These are phyloP conservation scores for Saccharomycopsis schoenii DNA, from an alignment of 805 yeast species.

Conservation along the genomic window DNA sequence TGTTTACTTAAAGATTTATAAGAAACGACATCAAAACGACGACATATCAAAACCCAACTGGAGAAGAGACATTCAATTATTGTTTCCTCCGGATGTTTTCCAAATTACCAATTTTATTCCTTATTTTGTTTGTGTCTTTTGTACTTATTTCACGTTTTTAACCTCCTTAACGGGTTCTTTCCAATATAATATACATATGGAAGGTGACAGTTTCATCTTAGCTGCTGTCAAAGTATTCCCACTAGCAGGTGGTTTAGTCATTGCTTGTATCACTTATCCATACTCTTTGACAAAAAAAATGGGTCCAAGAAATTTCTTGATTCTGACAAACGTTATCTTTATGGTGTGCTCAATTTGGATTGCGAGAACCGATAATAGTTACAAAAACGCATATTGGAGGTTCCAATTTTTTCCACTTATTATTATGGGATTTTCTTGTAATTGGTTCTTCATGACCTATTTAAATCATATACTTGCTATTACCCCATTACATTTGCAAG, in stretches of 20 bases:
- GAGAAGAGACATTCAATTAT: conserved; percentile 4
- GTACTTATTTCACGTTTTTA: conserved; percentile 1
- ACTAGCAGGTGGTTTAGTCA: not conserved
- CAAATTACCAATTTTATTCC: conserved; percentile 5
- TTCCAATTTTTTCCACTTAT: conserved; percentile 11
- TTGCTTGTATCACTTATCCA: conserved; percentile 19
- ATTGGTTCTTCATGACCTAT: conserved; percentile 27
- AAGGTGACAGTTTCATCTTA: conserved; percentile 1
- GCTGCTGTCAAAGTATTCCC: conserved; percentile 8
- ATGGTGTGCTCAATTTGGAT: conserved; percentile 17
- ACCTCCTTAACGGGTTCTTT: not conserved
- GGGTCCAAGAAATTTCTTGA: not conserved
- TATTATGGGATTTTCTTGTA: conserved; percentile 21
- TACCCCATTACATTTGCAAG: conserved; percentile 32
- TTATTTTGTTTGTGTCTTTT: conserved; percentile 3
- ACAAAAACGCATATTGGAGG: conserved; percentile 10
- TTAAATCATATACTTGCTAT: conserved; percentile 25
- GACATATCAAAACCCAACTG: conserved; percentile 18
- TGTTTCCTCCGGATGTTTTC: conserved; percentile 10
- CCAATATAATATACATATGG: conserved; percentile 9
- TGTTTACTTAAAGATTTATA: conserved; percentile 16
- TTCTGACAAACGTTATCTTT: not conserved
- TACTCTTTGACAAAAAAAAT: conserved; percentile 9
- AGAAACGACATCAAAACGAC: conserved; percentile 13
- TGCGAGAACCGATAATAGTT: conserved; percentile 5